Evolutionary conservation across 257 asterid species (phyloP), one percentile per base, ranked within the genome.

Genomic region (Capsicum baccatum): DNA sequence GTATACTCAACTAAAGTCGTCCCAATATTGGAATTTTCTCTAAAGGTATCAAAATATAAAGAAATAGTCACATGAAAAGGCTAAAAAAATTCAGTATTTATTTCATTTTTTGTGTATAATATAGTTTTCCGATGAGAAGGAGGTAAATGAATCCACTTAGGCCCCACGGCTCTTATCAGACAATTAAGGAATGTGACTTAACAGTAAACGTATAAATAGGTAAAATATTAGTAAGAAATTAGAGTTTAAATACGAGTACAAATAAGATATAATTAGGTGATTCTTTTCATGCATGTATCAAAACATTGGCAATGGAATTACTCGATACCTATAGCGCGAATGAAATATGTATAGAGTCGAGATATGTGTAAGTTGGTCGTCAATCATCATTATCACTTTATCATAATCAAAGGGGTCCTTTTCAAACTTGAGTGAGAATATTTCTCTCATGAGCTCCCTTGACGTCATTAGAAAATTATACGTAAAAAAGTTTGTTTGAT

Each of bases 381-480:
- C 39, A 3, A 6, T 0, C 3, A 48, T 0, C 33, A 0, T 73
- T 19, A 48, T 48, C n/a, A 47, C 6, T 14, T 52, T 7, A 52
- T n/a, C 48, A 59, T 44, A 42, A 59, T 19, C 47, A 42, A 58
- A 59, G 84, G 84, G 15, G 60, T 62, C 59, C 8, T 81, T 81
- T 60, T 44, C 48, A 17, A 60, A 10, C 10, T 44, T 39, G 42
- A 81, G 63, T 81, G 76, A 81, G 84, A 62, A 81, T 81, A 58
- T 81, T 62, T 81, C 3, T 62, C 21, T 60, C 44, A 59, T 21
- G 84, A 81, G 83, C 60, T 48, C 8, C 14, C 60, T 9, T 81
- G 60, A 81, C 48, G 48, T 81, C 84, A 81, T 10, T 81, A 42
- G 16, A 58, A 48, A 11, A 10, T 60, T 76, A 54, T 54, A 76